Conservation (phyloP, 148 eudicot species). For the Amaranthus cruentus region DNA sequence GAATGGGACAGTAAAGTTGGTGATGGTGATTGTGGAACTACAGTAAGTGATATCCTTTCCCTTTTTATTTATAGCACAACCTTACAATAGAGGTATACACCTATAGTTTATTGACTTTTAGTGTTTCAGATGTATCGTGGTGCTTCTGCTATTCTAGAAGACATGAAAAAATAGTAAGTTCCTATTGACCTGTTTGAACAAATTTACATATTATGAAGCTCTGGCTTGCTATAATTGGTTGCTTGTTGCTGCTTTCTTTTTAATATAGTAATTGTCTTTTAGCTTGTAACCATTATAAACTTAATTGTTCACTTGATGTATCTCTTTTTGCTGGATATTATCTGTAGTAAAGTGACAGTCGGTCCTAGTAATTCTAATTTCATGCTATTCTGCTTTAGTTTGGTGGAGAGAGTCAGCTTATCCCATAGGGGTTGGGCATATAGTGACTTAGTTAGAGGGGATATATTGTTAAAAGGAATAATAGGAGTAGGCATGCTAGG, state of each 20-base stretch:
- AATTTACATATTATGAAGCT: background rate
- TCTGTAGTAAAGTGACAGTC: background rate
- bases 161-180: conserved; percentile 73
- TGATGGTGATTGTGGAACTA: conserved; percentile 99
- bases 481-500: too few species aligned
- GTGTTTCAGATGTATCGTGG: conserved; percentile 81
- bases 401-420: background rate
- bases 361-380: background rate
- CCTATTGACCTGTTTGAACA: background rate
- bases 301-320: background rate
- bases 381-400: background rate
- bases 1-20: conserved; percentile 98
- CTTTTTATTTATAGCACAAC: background rate
- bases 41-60: conserved; percentile 44
- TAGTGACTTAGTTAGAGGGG: too few species aligned
- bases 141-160: conserved; percentile 82
- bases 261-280: too few species aligned
- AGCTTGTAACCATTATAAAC: too few species aligned
- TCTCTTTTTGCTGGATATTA: background rate
- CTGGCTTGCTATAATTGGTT: background rate
- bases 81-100: background rate
- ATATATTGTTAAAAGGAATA: too few species aligned
- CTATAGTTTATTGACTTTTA: conserved; percentile 20
- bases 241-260: background rate
- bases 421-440: too few species aligned